Base-by-base conservation (phyloP, 306 rosid genomes). In the Fragaria vesca region DNA sequence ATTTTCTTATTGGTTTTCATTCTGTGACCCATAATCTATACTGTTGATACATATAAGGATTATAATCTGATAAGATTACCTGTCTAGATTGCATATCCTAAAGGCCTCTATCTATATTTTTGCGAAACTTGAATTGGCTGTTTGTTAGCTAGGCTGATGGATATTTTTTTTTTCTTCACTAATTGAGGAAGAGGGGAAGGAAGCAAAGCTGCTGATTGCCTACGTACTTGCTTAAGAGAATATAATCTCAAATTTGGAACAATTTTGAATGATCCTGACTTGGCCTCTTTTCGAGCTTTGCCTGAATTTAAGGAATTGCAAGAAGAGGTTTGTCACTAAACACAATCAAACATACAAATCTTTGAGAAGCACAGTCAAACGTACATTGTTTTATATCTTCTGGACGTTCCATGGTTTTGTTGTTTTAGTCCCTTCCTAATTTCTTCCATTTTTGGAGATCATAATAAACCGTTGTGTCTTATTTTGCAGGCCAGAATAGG, bases 221-320 rank as follows among this genome's bases (percentile, higher is more conserved):
- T 95, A 47, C 97, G 97, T 62, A 88, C 87, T 70, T 97, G 97
- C 65, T 85, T 95, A 82, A 95, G 84, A 85, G 97, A 93, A 50
- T 93, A 93, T 88, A 83, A 88, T 80, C 94, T 95, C 75, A 95
- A 95, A 87, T 95, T 93, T 69, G 95, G 91, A 73, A 95, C 99
- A 54, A 87, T 95, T 86, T 88, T 95, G 86, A 95, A 95, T 80
- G 97, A 95, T 86, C 97, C 99, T 21, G 97, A 95, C 85, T 85
- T 95, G 93, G 96, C 99, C 83, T 93, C 99, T 68, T 92, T 95
- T 81, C 84, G 99, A 87, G 93, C 97, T 71, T 82, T 89, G 83
- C 99, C 99, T 55, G 99, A 95, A 80, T 95, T 88, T 85, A 93
- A 90, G 72, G 97, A 95, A 81, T 87, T 93, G 81, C 97, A 91